Evolutionary conservation across 305 asterid genomes (phyloP).

Genomic region (Ruellia speciosa): DNA sequence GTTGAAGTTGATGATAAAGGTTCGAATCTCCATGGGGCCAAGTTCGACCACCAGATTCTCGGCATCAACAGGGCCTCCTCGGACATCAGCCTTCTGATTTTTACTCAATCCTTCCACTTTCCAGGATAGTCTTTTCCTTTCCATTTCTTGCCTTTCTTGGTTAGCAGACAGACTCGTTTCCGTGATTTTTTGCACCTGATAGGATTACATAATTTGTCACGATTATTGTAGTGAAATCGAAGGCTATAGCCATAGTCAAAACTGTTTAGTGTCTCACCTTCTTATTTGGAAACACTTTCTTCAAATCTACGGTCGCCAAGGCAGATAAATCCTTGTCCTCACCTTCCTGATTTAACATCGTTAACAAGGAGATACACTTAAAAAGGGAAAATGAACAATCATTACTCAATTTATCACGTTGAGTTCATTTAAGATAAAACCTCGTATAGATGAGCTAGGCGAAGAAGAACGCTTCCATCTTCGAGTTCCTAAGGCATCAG

Average conservation of each 20-base stretch:
- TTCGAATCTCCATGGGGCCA: conserved; percentile 85
- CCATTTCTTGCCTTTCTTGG: conserved; percentile 88
- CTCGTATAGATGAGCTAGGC: conserved; percentile 95
- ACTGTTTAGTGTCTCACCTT: conserved; percentile 33
- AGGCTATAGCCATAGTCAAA: background rate
- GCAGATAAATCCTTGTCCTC: conserved; percentile 81
- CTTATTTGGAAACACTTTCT: conserved; percentile 53
- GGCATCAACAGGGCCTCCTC: conserved; percentile 75
- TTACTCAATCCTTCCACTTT: conserved; percentile 48
- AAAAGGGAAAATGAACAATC: background rate
- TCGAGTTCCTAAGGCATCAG: conserved; percentile 47
- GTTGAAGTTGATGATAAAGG: conserved; percentile 52
- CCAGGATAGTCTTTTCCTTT: conserved; percentile 73
- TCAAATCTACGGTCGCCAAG: conserved; percentile 60
- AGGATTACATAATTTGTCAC: background rate
- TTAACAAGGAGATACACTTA: background rate
- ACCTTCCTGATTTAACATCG: conserved; percentile 46
- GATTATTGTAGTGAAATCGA: background rate
- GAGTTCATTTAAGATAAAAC: conserved; percentile 33
- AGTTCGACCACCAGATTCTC: conserved; percentile 56
- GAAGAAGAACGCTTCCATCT: conserved; percentile 59
- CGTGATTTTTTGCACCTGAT: conserved; percentile 49
- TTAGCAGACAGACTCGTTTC: conserved; percentile 89
- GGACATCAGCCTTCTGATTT: conserved; percentile 14
- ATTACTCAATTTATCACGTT: background rate